These are phyloP conservation scores for Beauveria scarabaeidicola DNA, from an alignment of 2,329 filamentous ascomycete genomes.

Conservation along the genomic window DNA sequence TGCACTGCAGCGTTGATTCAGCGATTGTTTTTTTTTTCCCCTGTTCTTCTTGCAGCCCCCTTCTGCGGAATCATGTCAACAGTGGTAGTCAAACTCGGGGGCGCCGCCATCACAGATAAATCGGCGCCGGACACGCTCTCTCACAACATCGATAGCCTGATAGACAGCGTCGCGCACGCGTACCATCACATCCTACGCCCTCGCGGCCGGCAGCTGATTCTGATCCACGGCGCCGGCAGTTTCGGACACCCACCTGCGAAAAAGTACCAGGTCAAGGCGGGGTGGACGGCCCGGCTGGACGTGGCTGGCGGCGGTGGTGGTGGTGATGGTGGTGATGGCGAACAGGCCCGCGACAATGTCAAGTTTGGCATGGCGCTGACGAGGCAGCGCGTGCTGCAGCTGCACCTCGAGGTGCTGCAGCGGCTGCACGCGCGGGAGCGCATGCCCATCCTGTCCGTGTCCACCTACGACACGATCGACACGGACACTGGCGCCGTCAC, in stretches of 20 bases:
- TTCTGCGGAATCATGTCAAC: neutral
- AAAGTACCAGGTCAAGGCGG: constrained; percentile 9
- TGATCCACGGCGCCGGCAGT: constrained; percentile 11
- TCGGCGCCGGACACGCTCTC: constrained; percentile 3
- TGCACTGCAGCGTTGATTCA: neutral
- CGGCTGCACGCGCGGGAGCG: neutral
- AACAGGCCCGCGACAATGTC: neutral
- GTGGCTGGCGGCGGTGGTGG: neutral
- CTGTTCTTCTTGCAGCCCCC: neutral
- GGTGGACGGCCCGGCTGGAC: neutral
- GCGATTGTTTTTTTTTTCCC: neutral
- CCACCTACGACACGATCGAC: constrained; percentile 10
- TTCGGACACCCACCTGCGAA: constrained; percentile 12
- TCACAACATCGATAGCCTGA: neutral
- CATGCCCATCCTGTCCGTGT: constrained; percentile 10
- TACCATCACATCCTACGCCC: constrained; percentile 3
- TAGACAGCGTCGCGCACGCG: constrained; percentile 3
- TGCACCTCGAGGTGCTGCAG: constrained; percentile 2
- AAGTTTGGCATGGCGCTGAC: constrained; percentile 11
- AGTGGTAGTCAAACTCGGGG: constrained; percentile 11
- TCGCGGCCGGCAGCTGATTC: neutral
- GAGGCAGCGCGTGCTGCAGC: constrained; percentile 9
- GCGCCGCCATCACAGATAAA: constrained; percentile 12
- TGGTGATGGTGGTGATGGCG: neutral
- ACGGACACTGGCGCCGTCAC: constrained; percentile 1